Evolutionary conservation across 108 stramenopile species (phyloP), one percentile per base, ranked within the genome.

Genomic region (Epithemia pelagica): DNA sequence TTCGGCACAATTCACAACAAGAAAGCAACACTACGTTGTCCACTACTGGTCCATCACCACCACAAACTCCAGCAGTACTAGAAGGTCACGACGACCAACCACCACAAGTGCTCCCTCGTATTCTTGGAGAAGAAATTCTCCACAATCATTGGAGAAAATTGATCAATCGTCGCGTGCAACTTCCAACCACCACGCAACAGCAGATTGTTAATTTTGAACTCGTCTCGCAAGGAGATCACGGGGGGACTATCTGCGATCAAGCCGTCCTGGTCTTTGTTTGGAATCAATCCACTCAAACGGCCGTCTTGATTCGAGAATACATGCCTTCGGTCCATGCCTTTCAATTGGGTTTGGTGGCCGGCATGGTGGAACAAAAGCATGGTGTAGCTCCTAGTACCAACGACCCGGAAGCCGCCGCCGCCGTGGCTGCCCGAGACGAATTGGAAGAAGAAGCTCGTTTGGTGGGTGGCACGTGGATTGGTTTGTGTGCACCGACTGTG

Each of bases 361-460:
- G 92, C 2, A 62, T 93, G 52, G 79, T 90, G 19, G 92, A 93
- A 64, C 65, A 68, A n/a, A 88, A 92, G 54, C 86, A 89, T 65
- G 66, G 37, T 0, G 27, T 58, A 52, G 23, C 28, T 31, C n/a
- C n/a, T n/a, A n/a, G n/a, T n/a, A n/a, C n/a, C n/a, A n/a, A n/a
- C n/a, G n/a, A n/a, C n/a, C n/a, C n/a, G n/a, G n/a, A n/a, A n/a
- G n/a, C n/a, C n/a, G 68, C 60, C 32, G 56, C 54, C 18, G n/a
- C 29, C 19, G 55, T 73, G 24, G 92, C 92, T 1, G 92, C 87
- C 2, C 60, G 60, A 29, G 75, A 72, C 54, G 92, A 93, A 74
- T 64, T 93, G 54, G 89, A 90, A 68, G 92, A 93, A 65, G 92
- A 93, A 70, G 85, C 83, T 63, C 89, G 90, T 58, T 65, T 93